Conservation (phyloP, 768 basidiomycete genomes). For the Auricularia auricula-judae region DNA sequence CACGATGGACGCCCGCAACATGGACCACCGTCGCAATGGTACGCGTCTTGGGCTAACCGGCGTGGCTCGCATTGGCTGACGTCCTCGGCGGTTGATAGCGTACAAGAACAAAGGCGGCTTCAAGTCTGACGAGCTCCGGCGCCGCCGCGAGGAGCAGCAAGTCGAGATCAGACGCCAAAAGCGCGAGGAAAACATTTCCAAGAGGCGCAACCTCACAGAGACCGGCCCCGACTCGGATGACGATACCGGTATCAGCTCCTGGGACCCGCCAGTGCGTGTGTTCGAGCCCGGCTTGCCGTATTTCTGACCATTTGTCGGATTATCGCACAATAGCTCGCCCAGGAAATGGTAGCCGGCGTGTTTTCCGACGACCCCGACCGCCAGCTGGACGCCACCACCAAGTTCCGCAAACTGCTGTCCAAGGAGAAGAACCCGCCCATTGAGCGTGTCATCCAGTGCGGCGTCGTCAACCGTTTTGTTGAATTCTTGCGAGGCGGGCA, state of each 20-base stretch:
- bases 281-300: not conserved
- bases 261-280: slow-evolving; percentile 66
- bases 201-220: slow-evolving; percentile 86
- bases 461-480: slow-evolving; percentile 94
- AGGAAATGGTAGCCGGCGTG: slow-evolving; percentile 88
- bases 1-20: slow-evolving; percentile 4
- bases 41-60: no score
- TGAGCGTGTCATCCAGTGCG: slow-evolving; percentile 78
- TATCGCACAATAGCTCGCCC: slow-evolving; percentile 26
- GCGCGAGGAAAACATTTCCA: slow-evolving; percentile 96
- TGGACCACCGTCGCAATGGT: slow-evolving; percentile 6
- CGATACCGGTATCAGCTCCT: slow-evolving; percentile 55
- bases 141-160: slow-evolving; percentile 95
- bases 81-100: slow-evolving; percentile 28
- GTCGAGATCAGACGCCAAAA: slow-evolving; percentile 98
- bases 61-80: not conserved
- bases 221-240: slow-evolving; percentile 82
- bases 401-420: slow-evolving; percentile 91
- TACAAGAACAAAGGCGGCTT: slow-evolving; percentile 88
- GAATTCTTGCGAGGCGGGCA: slow-evolving; percentile 77
- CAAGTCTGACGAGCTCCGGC: slow-evolving; percentile 87
- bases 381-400: slow-evolving; percentile 75
- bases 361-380: slow-evolving; percentile 67
- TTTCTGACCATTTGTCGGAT: not conserved
- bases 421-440: slow-evolving; percentile 99